phyloP scores from a whole-genome alignment of 1,139 yeast genomes.

The Hemisphaericaspora xylanilytica region DNA sequence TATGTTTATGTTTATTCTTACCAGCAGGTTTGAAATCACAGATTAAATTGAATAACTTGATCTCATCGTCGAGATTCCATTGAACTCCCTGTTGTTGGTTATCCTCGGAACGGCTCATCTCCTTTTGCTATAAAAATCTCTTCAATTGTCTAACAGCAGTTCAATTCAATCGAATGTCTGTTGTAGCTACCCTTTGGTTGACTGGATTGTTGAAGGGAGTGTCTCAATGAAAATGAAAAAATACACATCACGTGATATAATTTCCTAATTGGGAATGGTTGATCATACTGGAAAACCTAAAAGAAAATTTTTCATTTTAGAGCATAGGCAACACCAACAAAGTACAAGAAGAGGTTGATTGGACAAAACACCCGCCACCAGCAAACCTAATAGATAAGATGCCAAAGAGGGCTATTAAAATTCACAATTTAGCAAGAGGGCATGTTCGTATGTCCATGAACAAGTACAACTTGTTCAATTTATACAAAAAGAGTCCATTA shows the following conservation, averaged over 20 bases:
- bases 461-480: constrained; percentile 85
- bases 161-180: no score
- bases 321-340: not conserved
- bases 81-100: no score
- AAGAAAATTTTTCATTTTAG: not conserved
- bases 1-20: constrained; percentile 53
- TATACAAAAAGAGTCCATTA: constrained; percentile 63
- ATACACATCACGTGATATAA: not conserved
- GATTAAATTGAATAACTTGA: constrained; percentile 59
- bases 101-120: no score
- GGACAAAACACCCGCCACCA: not conserved
- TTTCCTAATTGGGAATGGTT: not conserved
- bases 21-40: constrained; percentile 73
- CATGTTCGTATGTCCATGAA: constrained; percentile 90
- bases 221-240: no score
- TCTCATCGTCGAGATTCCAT: constrained; percentile 69
- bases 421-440: constrained; percentile 63
- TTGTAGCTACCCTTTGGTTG: no score
- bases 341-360: no score
- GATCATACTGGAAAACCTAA: no score
- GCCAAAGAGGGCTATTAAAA: constrained; percentile 62
- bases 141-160: no score
- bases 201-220: no score
- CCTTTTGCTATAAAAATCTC: no score
- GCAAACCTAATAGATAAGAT: constrained; percentile 24